A percentile compares a stretch with the other conserved stretches of the same genome.
Conservation (phyloP, 371 early-diverging fungal species). For the Apophysomyces variabilis region DNA sequence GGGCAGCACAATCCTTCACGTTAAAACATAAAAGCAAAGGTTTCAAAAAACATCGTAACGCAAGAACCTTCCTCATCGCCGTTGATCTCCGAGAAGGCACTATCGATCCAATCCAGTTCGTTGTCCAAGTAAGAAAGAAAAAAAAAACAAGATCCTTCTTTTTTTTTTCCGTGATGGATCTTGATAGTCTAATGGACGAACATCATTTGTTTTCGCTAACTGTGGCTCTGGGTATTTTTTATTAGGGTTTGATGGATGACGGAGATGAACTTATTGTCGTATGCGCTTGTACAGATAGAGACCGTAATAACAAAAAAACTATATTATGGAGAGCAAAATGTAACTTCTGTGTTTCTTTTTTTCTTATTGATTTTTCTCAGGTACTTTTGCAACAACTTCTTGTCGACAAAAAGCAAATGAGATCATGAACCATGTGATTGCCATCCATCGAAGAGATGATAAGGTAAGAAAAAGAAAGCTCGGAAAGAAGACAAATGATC, state of each 20-base stretch:
- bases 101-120: constrained; percentile 21
- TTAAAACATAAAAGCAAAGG: constrained; percentile 25
- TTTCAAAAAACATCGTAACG: constrained; percentile 21
- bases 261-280: constrained; percentile 17
- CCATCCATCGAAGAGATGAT: constrained; percentile 12
- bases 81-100: constrained; percentile 26
- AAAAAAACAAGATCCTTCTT: constrained; percentile 6
- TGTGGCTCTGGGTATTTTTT: too few relatives aligned
- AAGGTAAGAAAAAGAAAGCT: constrained; percentile 8
- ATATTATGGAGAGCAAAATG: not conserved
- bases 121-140: constrained; percentile 20
- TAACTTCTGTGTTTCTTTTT: not conserved
- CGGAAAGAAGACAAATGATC: too few relatives aligned
- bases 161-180: not conserved
- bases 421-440: constrained; percentile 10
- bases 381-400: not conserved
- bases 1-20: constrained; percentile 22
- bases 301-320: not conserved
- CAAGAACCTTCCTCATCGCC: constrained; percentile 31
- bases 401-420: constrained; percentile 17
- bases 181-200: too few relatives aligned
- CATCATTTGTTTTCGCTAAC: too few relatives aligned
- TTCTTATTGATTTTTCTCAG: not conserved
- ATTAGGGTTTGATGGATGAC: constrained; percentile 18
- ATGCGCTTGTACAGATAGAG: constrained; percentile 6